These are phyloP conservation scores for Podospora comata DNA, from an alignment of 495 filamentous ascomycete genomes.

Conservation along the genomic window DNA sequence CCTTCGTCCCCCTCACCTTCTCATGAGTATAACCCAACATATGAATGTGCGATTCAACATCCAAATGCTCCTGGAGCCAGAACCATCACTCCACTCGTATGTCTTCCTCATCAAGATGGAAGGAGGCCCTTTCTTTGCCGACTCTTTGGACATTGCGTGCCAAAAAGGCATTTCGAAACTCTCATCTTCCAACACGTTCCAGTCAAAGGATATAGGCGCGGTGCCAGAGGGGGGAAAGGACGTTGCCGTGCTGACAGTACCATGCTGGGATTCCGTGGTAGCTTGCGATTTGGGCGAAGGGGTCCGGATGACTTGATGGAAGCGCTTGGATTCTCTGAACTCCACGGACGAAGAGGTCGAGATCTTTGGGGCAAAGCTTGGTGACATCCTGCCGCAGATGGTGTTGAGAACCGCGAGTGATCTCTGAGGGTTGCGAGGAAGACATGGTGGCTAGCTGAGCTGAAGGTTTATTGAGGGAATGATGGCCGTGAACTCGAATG, in stretches of 20 bases:
- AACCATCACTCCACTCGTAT: constrained; percentile 13
- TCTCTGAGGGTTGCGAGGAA: too few species aligned
- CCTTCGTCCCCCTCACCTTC: not conserved
- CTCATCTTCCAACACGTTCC: constrained; percentile 12
- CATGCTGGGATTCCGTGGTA: constrained; percentile 29
- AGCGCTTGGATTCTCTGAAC: constrained; percentile 18
- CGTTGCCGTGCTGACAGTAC: constrained; percentile 38
- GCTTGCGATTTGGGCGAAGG: constrained; percentile 30
- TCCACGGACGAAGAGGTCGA: constrained; percentile 21
- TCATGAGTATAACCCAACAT: not conserved
- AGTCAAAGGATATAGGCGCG: constrained; percentile 25
- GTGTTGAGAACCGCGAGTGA: too few species aligned
- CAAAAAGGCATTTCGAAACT: constrained; percentile 30
- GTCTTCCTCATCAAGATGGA: constrained; percentile 12
- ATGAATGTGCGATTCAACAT: not conserved
- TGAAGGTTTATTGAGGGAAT: too few species aligned
- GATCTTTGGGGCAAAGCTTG: not conserved
- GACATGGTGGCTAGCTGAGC: too few species aligned
- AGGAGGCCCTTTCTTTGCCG: constrained; percentile 12
- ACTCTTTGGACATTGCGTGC: not conserved
- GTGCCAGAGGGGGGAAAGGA: constrained; percentile 48
- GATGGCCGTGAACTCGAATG: too few species aligned
- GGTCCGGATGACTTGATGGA: constrained; percentile 13
- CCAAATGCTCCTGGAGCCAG: not conserved
- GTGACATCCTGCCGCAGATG: not conserved